Evolutionary conservation across 2,329 filamentous ascomycete species (phyloP), one percentile per base, ranked within the genome.

Genomic region (Monilinia fructigena): DNA sequence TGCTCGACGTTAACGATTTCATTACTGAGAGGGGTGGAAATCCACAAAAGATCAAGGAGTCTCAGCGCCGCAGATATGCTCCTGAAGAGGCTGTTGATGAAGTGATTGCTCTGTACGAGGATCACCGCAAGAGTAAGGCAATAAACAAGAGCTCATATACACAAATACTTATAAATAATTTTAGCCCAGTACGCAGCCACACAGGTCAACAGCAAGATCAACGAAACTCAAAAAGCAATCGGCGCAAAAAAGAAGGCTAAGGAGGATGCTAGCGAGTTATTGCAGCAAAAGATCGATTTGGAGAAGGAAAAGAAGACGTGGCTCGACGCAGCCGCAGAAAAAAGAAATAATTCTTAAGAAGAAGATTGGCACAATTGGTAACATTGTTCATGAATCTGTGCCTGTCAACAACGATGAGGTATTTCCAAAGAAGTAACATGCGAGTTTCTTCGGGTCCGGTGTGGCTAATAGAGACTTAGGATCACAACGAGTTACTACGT

Each of bases 201-300:
- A 26, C 92, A 96, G 78, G 85, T 95, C 72, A 90, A 89, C 72
- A 88, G 87, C 74, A 88, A 91, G 80, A 93, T 97, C 79, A 98
- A 98, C 80, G 88, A 86, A 26, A 85, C 92, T 40, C 91, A 96
- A 78, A 97, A 96, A 80, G 87, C 93, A 77, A 96, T 98, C 76
- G 92, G 91, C 23, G 82, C 86, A 75, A 96, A 94, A 83, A 97
- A 96, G 82, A 97, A 96, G 86, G 89, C 89, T 72, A 97, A 97
- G 82, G 92, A 96, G 80, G 88, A 94, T 77, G 92, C 92, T 52
- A 86, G 86, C 72, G 90, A 93, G 52, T 82, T 97, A 68, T 82
- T 97, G 67, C 82, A 88, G 75, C 82, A 94, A 77, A 97, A 97
- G 80, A 82, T 83, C 61, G 86, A 88, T 4, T 80, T 97, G 59